Evolutionary conservation across 129 eudicot genomes (phyloP).

Genomic region (Logfia minima): DNA sequence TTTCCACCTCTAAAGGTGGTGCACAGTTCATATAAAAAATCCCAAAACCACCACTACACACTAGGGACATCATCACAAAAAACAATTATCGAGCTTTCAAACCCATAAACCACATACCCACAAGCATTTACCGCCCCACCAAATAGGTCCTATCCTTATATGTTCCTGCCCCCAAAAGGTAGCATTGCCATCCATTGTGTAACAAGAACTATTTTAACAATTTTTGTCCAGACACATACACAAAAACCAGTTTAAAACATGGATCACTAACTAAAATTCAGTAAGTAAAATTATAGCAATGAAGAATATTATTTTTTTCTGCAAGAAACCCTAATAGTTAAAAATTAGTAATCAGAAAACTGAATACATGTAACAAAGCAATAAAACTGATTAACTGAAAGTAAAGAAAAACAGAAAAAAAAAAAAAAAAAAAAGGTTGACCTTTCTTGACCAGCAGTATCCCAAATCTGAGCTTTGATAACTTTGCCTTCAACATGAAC

Average conservation of each 20-base stretch:
- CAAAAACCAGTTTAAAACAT: neutral
- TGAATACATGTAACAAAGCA: neutral
- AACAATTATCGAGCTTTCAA: neutral
- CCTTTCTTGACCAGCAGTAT: constrained; percentile 89
- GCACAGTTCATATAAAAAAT: neutral
- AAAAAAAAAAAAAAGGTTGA: constrained; percentile 19
- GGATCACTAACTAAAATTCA: neutral
- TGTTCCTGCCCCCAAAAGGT: constrained; percentile 14
- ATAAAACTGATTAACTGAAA: neutral
- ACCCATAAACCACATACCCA: constrained; percentile 4
- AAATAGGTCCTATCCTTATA: neutral
- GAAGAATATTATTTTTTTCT: neutral
- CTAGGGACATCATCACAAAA: neutral
- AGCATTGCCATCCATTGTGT: constrained; percentile 4
- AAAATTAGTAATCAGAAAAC: neutral
- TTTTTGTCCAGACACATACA: neutral
- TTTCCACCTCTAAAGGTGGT: neutral
- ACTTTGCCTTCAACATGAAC: constrained; percentile 70
- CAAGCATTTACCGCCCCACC: constrained; percentile 9
- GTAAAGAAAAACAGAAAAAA: constrained; percentile 14
- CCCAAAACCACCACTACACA: neutral
- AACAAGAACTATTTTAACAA: constrained; percentile 9
- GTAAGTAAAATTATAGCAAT: neutral
- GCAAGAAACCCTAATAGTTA: neutral
- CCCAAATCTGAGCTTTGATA: constrained; percentile 90